A percentile compares a stretch with the other conserved stretches of the same genome.
phyloP scores from a whole-genome alignment of 495 filamentous ascomycete species.

The Trichoderma parareesei region DNA sequence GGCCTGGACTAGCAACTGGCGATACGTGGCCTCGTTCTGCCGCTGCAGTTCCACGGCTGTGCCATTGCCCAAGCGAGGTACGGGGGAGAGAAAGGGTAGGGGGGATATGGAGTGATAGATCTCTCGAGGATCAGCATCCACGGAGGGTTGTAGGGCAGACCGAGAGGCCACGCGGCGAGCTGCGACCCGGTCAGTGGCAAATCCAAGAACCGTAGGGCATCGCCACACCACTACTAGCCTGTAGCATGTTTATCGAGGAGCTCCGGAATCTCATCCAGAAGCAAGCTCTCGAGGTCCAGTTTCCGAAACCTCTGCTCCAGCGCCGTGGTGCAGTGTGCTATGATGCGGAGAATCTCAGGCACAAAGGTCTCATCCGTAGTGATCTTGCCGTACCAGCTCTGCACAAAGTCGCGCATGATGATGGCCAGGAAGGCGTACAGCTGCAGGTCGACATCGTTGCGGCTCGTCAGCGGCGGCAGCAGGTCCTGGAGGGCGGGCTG shows the following conservation, averaged over 20 bases:
- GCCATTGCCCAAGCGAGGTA: slow-evolving; percentile 49
- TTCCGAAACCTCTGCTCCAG: slow-evolving; percentile 77
- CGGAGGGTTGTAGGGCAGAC: slow-evolving; percentile 44
- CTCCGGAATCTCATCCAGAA: slow-evolving; percentile 84
- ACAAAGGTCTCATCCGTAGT: slow-evolving; percentile 82
- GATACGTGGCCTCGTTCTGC: slow-evolving; percentile 71
- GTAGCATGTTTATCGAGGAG: slow-evolving; percentile 71
- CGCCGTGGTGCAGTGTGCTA: slow-evolving; percentile 81
- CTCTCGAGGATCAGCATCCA: slow-evolving; percentile 49
- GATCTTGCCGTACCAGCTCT: slow-evolving; percentile 87
- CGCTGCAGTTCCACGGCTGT: slow-evolving; percentile 47
- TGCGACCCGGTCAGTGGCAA: slow-evolving; percentile 21
- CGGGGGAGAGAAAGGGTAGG: slow-evolving; percentile 68
- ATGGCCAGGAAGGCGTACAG: slow-evolving; percentile 87
- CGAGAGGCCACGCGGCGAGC: slow-evolving; percentile 48
- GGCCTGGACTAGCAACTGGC: slow-evolving; percentile 70
- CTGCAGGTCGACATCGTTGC: slow-evolving; percentile 84
- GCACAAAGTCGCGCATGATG: slow-evolving; percentile 78
- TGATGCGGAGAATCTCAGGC: slow-evolving; percentile 76
- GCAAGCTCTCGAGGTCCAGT: slow-evolving; percentile 70
- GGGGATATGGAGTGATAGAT: slow-evolving; percentile 81
- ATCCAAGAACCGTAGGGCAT: slow-evolving; percentile 11
- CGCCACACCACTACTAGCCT: slow-evolving; percentile 41
- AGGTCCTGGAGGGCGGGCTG: slow-evolving; percentile 59
- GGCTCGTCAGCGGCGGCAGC: slow-evolving; percentile 83